A percentile compares a stretch with the other conserved stretches of the same genome.
Conservation (phyloP, 1,139 yeast genomes). For the Suhomyces kunorum region DNA sequence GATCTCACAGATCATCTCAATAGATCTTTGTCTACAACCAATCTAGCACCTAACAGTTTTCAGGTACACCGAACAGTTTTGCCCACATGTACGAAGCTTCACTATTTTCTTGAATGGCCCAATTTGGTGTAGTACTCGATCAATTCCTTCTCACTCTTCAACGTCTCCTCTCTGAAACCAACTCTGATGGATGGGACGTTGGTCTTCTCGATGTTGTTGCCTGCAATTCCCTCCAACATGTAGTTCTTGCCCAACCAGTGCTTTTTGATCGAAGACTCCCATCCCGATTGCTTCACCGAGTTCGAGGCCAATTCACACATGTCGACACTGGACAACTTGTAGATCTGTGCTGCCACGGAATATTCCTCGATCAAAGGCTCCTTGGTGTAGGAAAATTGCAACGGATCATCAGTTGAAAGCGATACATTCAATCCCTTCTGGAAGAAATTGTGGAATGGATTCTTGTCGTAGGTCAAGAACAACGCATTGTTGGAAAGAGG, state of each 20-base stretch:
- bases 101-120: not conserved
- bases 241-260: conserved; percentile 90
- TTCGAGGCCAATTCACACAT: conserved; percentile 91
- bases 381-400: conserved; percentile 93
- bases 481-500: conserved; percentile 96
- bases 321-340: conserved; percentile 89
- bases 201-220: conserved; percentile 89
- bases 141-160: conserved; percentile 71
- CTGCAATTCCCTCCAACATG: conserved; percentile 62
- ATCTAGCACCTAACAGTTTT: no score
- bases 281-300: conserved; percentile 90
- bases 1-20: no score
- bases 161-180: conserved; percentile 78
- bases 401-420: conserved; percentile 68
- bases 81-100: no score
- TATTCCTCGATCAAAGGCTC: conserved; percentile 98
- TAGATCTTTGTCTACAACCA: no score
- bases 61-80: no score
- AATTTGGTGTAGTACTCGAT: conserved; percentile 58
- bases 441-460: conserved; percentile 85
- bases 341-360: conserved; percentile 96
- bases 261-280: conserved; percentile 77
- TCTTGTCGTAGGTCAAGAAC: conserved; percentile 93
- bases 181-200: conserved; percentile 90
- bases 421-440: conserved; percentile 92